Evolutionary conservation across 2,329 filamentous ascomycete species (phyloP).

Genomic region (Fusarium sublunatum): DNA sequence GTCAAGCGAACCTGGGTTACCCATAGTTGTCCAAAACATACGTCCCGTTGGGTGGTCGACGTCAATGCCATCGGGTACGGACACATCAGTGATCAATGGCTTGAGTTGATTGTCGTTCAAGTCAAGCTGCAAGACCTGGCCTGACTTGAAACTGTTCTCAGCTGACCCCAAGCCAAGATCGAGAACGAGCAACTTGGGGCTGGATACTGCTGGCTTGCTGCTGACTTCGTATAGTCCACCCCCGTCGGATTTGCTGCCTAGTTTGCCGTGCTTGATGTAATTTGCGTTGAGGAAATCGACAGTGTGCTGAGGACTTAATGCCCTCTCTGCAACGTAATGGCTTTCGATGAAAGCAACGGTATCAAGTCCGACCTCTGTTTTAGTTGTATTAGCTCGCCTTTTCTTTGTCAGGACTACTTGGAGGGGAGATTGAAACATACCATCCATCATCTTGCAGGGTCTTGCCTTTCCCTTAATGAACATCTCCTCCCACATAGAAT

Average conservation of each 20-base stretch:
- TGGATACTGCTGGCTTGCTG: not conserved
- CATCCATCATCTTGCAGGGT: conserved; percentile 6
- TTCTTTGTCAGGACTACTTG: not conserved
- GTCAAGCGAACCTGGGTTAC: conserved; percentile 52
- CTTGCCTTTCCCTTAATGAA: conserved; percentile 5
- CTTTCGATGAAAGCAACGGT: conserved; percentile 65
- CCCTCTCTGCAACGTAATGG: conserved; percentile 63
- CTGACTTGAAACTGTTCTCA: not conserved
- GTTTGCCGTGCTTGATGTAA: conserved; percentile 59
- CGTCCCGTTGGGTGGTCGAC: not conserved
- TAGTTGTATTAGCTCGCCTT: not conserved
- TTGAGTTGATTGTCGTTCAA: not conserved
- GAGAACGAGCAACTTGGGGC: not conserved
- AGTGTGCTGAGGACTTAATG: conserved; percentile 50
- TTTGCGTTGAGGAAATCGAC: conserved; percentile 56
- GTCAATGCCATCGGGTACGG: not conserved
- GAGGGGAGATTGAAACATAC: not conserved
- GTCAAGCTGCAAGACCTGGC: not conserved
- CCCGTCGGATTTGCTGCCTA: conserved; percentile 57
- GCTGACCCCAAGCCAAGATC: not conserved
- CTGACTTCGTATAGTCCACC: conserved; percentile 54
- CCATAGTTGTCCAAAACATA: conserved; percentile 51
- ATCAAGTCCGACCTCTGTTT: conserved; percentile 58
- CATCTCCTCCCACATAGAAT: conserved; percentile 59
- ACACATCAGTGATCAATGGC: not conserved